A percentile compares a stretch with the other conserved stretches of the same genome.
Evolutionary conservation across 371 early-diverging fungal species (phyloP).

Genomic region (Phascolomyces articulosus): DNA sequence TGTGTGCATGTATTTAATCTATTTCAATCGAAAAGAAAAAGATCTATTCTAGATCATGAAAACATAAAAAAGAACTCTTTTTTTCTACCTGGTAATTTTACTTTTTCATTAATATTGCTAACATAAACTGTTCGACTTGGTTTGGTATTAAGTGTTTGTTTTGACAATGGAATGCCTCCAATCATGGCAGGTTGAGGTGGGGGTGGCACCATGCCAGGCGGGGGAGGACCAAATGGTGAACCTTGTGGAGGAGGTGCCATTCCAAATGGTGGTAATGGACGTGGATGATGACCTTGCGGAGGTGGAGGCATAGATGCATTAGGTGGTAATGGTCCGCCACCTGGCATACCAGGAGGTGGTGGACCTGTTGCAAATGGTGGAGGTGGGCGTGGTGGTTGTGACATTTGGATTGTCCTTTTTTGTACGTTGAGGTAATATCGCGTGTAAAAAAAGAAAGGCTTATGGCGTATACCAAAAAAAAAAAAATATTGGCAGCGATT

Average conservation of each 20-base stretch:
- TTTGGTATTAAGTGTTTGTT: slow-evolving; percentile 61
- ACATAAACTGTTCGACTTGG: slow-evolving; percentile 88
- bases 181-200: slow-evolving; percentile 17
- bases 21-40: background rate
- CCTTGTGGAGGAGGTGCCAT: slow-evolving; percentile 6
- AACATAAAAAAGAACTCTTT: background rate
- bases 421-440: too few relatives aligned
- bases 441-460: too few relatives aligned
- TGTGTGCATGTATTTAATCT: background rate
- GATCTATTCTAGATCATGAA: too few relatives aligned
- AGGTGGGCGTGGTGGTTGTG: slow-evolving; percentile 13
- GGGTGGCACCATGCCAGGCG: slow-evolving; percentile 9
- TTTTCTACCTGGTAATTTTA: slow-evolving; percentile 73
- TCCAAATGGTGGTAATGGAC: slow-evolving; percentile 4
- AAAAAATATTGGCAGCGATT: too few relatives aligned
- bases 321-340: background rate
- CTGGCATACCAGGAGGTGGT: slow-evolving; percentile 9
- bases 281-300: slow-evolving; percentile 1
- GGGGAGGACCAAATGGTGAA: slow-evolving; percentile 10
- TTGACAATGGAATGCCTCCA: slow-evolving; percentile 52
- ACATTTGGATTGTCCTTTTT: slow-evolving; percentile 1
- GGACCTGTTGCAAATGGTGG: background rate
- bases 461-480: too few relatives aligned
- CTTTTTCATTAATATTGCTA: slow-evolving; percentile 85
- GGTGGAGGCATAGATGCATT: background rate